Evolutionary conservation across 1,139 yeast species (phyloP).

Genomic region (Nadsonia commutata): DNA sequence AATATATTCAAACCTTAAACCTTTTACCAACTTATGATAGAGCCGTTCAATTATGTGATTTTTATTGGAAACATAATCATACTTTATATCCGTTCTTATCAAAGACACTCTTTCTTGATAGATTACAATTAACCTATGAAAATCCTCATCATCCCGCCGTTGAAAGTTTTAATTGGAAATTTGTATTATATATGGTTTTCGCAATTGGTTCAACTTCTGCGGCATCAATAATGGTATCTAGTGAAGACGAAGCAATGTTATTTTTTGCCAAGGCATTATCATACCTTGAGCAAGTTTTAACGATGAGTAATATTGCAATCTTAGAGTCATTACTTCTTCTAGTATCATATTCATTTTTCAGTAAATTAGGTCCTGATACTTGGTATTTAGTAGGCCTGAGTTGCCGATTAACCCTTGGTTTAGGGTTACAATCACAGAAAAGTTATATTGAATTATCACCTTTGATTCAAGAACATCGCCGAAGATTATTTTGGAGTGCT

Average conservation of each 20-base stretch:
- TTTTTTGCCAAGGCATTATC: conserved; percentile 9
- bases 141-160: conserved; percentile 5
- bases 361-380: conserved; percentile 16
- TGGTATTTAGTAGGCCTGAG: conserved; percentile 36
- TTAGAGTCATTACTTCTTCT: conserved; percentile 13
- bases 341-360: conserved; percentile 15
- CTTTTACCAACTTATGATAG: conserved; percentile 10
- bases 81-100: conserved; percentile 13
- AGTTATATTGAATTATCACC: conserved; percentile 10
- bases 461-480: conserved; percentile 12
- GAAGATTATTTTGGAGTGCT: conserved; percentile 15
- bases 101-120: conserved; percentile 8
- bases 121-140: conserved; percentile 7
- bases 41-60: conserved; percentile 10
- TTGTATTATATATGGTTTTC: conserved; percentile 13
- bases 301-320: conserved; percentile 8
- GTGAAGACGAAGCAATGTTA: conserved; percentile 12
- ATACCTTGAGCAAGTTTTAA: background rate
- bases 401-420: conserved; percentile 45
- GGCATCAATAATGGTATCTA: conserved; percentile 12
- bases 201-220: conserved; percentile 15
- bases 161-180: conserved; percentile 11
- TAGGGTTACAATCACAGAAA: conserved; percentile 41
- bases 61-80: conserved; percentile 14
- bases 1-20: background rate